These are phyloP conservation scores for Fusarium sp. DNA, from an alignment of 2,329 filamentous ascomycete species.

Conservation along the genomic window DNA sequence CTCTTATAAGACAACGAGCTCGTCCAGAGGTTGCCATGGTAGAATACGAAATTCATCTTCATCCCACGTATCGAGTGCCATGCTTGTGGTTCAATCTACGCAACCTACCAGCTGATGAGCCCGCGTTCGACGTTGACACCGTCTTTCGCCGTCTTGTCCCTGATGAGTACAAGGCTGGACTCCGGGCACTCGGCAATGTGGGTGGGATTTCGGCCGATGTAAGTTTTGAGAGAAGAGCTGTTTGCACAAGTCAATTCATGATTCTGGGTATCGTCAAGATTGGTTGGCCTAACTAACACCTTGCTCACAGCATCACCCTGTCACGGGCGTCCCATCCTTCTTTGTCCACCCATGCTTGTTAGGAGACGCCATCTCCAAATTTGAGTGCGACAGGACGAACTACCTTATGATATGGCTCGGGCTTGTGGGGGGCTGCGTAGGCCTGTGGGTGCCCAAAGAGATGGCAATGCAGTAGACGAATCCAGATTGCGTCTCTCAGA, in stretches of 20 bases:
- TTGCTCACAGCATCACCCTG: constrained; percentile 79
- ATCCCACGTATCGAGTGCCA: constrained; percentile 79
- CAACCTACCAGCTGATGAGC: constrained; percentile 66
- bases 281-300: constrained; percentile 56
- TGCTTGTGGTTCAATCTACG: constrained; percentile 81
- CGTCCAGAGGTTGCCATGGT: constrained; percentile 61
- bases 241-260: constrained; percentile 49
- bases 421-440: constrained; percentile 83
- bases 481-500: constrained; percentile 25
- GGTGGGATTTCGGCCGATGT: constrained; percentile 83
- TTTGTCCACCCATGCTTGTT: constrained; percentile 95
- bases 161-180: constrained; percentile 69
- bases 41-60: constrained; percentile 79
- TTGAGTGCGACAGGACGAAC: constrained; percentile 70
- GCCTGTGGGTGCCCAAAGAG: constrained; percentile 80
- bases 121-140: constrained; percentile 72
- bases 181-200: constrained; percentile 72
- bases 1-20: constrained; percentile 51
- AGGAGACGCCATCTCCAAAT: constrained; percentile 79
- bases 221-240: constrained; percentile 58
- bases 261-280: constrained; percentile 48
- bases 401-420: constrained; percentile 93
- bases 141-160: constrained; percentile 80
- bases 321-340: constrained; percentile 81
- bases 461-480: constrained; percentile 63